Evolutionary conservation across 2,329 filamentous ascomycete genomes (phyloP), one percentile per base, ranked within the genome.

Genomic region (Diaporthe longicolla): DNA sequence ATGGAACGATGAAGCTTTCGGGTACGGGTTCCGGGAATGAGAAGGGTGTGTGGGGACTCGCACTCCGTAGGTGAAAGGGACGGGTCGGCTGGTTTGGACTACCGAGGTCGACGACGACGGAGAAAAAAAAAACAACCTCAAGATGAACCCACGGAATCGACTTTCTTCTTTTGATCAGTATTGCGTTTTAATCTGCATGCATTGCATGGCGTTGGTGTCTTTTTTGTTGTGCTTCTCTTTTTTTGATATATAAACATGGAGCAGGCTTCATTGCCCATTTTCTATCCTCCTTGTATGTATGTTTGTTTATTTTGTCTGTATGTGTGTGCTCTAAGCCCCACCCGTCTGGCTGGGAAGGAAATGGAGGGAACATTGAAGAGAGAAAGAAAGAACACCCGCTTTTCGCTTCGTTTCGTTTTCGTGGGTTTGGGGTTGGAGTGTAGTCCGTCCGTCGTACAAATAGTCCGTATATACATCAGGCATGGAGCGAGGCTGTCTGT

Each of bases 171-270:
- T 45, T 45, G 17, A 63, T 40, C 40, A 71, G 70, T 71, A 71
- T 35, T 61, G 26, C 59, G 32, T 71, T 63, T 71, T 63, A 71
- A 63, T 63, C 45, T 71, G 57, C 70, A 71, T 71, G 70, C 70
- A 71, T 63, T 37, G 70, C 70, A 71, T 71, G 70, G 70, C 70
- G 70, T 71, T 55, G 70, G 70, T 71, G 70, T 71, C 32, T 45
- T 24, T 65, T 59, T 21, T 32, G 4, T 29, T 17, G 37, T 17
- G 26, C 15, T 57, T 32, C 17, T 59, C 15, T 40, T 37, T 50
- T 65, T 11, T 52, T 37, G 48, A 61, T 66, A 66, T 50, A 50
- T 24, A 66, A 52, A 37, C 29, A 54, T 71, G 70, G 70, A 71
- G 57, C 70, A 71, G 70, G 70, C 70, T 71, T 71, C 70, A 63